Percentiles rank a stretch among this genome's conserved stretches.
These are phyloP conservation scores for Lactarius tabidus DNA, from an alignment of 768 basidiomycete species.

Conservation along the genomic window DNA sequence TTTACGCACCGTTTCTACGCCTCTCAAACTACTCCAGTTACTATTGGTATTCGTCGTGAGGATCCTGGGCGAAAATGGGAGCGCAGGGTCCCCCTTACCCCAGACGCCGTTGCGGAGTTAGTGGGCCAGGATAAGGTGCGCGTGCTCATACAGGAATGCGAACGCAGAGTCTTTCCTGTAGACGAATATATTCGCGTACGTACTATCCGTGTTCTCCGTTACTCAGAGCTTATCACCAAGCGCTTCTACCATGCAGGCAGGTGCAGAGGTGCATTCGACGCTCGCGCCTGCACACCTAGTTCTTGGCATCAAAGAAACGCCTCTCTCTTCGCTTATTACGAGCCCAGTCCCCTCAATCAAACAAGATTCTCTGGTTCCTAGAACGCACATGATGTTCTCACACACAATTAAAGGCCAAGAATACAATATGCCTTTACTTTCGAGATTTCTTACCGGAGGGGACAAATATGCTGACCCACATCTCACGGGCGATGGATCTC, in stretches of 20 bases:
- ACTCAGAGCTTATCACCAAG: background rate
- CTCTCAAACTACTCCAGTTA: constrained; percentile 28
- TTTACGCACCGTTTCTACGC: background rate
- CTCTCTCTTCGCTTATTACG: constrained; percentile 56
- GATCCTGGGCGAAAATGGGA: constrained; percentile 84
- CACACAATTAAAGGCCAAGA: constrained; percentile 85
- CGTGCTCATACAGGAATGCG: constrained; percentile 74
- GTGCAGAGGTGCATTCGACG: constrained; percentile 58
- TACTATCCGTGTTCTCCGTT: constrained; percentile 8
- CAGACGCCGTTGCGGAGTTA: constrained; percentile 62
- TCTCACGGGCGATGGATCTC: constrained; percentile 1
- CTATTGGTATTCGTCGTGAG: constrained; percentile 66
- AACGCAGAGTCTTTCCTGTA: constrained; percentile 65
- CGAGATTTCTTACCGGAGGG: constrained; percentile 47
- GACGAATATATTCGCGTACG: constrained; percentile 63
- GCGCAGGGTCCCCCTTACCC: constrained; percentile 77
- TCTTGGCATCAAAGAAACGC: constrained; percentile 87
- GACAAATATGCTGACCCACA: constrained; percentile 13
- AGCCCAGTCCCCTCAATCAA: constrained; percentile 36
- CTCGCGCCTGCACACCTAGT: constrained; percentile 67
- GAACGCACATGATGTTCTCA: constrained; percentile 88
- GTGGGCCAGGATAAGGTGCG: constrained; percentile 51
- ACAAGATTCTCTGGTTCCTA: constrained; percentile 34
- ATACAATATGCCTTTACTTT: constrained; percentile 79
- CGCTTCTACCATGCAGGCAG: constrained; percentile 50